Evolutionary conservation across 805 yeast species (phyloP).

Genomic region (Zygosaccharomyces lentus): DNA sequence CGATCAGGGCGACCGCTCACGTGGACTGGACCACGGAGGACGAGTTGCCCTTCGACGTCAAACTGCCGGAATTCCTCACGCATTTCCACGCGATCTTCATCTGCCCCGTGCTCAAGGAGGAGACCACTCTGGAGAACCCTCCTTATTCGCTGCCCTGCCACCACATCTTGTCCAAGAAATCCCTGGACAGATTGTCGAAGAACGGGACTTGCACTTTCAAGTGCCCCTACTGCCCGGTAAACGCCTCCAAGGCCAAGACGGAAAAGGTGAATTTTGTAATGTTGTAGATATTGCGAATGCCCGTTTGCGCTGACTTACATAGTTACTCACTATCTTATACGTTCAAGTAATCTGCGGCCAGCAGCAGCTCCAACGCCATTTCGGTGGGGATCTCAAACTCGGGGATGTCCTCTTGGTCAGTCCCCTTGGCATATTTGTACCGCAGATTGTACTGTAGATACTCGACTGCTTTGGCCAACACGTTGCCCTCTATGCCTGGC

Average conservation of each 20-base stretch:
- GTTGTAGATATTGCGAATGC: constrained; percentile 16
- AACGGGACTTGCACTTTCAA: constrained; percentile 47
- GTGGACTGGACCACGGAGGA: constrained; percentile 50
- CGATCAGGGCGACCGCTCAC: constrained; percentile 29
- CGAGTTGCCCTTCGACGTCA: constrained; percentile 61
- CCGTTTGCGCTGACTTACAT: constrained; percentile 5
- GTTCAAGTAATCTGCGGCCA: constrained; percentile 77
- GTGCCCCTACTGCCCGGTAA: constrained; percentile 69
- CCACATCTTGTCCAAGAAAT: constrained; percentile 56
- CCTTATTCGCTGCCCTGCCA: constrained; percentile 60
- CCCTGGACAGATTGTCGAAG: constrained; percentile 45
- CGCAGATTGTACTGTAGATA: constrained; percentile 73
- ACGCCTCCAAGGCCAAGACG: constrained; percentile 41
- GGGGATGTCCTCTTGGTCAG: constrained; percentile 54
- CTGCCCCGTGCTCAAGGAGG: constrained; percentile 68
- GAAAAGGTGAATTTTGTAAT: constrained; percentile 42
- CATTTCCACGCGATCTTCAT: constrained; percentile 61
- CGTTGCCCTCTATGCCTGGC: constrained; percentile 62
- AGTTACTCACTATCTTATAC: constrained; percentile 14
- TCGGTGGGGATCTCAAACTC: constrained; percentile 92
- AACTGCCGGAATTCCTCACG: constrained; percentile 48
- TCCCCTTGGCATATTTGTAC: constrained; percentile 49
- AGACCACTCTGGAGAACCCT: constrained; percentile 57
- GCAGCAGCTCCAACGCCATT: constrained; percentile 82
- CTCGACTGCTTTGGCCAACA: constrained; percentile 77